Evolutionary conservation across 345 rosid genomes (phyloP).

Genomic region (Brassica rapa): DNA sequence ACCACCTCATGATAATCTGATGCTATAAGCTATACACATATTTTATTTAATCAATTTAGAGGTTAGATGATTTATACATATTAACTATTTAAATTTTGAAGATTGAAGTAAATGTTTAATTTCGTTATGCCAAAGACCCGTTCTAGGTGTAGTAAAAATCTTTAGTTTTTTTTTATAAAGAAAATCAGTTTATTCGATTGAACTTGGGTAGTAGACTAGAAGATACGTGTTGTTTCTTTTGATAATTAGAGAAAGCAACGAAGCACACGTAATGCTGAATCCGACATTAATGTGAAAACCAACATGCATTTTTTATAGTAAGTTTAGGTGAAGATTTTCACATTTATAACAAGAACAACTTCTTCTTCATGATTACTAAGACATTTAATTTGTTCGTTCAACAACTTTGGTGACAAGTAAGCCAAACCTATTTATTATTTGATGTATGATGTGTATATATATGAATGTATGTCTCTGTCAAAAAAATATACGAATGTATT

Average conservation of each 20-base stretch:
- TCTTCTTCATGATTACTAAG: conserved; percentile 26
- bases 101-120: background rate
- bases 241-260: conserved; percentile 23
- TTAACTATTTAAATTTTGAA: background rate
- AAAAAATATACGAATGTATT: background rate
- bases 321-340: conserved; percentile 1
- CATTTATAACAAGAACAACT: conserved; percentile 24
- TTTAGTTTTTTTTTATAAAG: no score
- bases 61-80: background rate
- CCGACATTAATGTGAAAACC: conserved; percentile 33
- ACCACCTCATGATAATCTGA: no score
- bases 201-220: background rate
- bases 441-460: conserved; percentile 30
- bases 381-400: conserved; percentile 44
- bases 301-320: conserved; percentile 22
- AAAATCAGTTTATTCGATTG: background rate
- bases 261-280: conserved; percentile 28
- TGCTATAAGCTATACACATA: no score
- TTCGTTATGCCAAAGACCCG: no score
- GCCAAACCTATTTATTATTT: conserved; percentile 38
- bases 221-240: background rate
- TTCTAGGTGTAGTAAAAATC: no score
- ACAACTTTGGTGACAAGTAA: conserved; percentile 43
- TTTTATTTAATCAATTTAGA: background rate
- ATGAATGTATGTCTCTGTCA: background rate